Percentiles rank a stretch among this genome's conserved stretches.
phyloP scores from a whole-genome alignment of 192 early-diverging fungal genomes.

The Coemansia sp. region DNA sequence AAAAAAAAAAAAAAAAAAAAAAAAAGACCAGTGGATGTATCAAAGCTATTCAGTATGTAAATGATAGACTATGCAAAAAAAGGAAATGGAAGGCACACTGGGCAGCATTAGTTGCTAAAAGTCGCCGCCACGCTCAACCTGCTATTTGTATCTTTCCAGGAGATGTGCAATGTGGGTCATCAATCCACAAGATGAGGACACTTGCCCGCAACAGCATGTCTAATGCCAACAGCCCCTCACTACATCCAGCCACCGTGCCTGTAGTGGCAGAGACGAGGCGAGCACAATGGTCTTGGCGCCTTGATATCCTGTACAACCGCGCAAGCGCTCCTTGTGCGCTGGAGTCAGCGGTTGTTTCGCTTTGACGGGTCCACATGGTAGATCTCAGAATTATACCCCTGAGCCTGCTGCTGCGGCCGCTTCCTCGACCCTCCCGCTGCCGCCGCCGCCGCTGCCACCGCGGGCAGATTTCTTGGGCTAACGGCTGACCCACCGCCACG shows the following conservation, averaged over 20 bases:
- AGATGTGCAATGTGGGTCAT: too few relatives aligned
- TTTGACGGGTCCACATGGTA: slow-evolving; percentile 33
- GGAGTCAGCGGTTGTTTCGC: slow-evolving; percentile 15
- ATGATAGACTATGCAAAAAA: background rate
- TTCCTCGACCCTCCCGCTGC: slow-evolving; percentile 9
- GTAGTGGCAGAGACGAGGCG: too few relatives aligned
- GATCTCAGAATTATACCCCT: slow-evolving; percentile 31
- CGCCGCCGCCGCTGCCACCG: slow-evolving; percentile 4
- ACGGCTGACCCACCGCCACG: slow-evolving; percentile 16
- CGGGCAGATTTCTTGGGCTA: too few relatives aligned
- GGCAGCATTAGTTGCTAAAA: background rate
- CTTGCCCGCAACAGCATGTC: too few relatives aligned
- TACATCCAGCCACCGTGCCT: too few relatives aligned
- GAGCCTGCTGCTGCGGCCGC: slow-evolving; percentile 1
- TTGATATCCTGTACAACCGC: background rate
- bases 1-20: background rate
- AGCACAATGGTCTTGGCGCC: too few relatives aligned
- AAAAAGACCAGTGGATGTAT: too few relatives aligned
- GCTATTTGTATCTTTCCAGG: too few relatives aligned
- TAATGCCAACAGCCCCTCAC: too few relatives aligned
- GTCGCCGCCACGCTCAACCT: background rate
- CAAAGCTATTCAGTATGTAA: too few relatives aligned
- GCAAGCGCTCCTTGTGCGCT: too few relatives aligned
- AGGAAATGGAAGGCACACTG: background rate
- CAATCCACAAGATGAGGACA: too few relatives aligned